Evolutionary conservation across 257 asterid genomes (phyloP).

Genomic region (Orobanche coerulescens): DNA sequence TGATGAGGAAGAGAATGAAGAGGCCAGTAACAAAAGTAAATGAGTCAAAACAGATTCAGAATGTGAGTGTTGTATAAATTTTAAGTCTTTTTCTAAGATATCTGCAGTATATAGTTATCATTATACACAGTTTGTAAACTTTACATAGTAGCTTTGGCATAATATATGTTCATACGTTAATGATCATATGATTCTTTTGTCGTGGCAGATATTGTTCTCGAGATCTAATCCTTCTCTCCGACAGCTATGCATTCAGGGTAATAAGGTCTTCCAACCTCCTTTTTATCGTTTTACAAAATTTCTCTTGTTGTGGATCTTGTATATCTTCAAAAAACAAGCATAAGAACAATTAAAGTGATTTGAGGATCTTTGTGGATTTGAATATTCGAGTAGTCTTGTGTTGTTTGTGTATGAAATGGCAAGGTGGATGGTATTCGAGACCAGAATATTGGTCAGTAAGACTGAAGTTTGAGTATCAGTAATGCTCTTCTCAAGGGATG

Average conservation of each 20-base stretch:
- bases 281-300: not conserved
- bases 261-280: constrained; percentile 10
- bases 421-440: not conserved
- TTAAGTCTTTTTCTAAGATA: too few species aligned
- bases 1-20: constrained; percentile 30
- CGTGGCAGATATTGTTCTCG: constrained; percentile 72
- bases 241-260: constrained; percentile 23
- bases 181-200: not conserved
- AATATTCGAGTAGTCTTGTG: constrained; percentile 16
- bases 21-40: constrained; percentile 34
- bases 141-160: too few species aligned
- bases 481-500: constrained; percentile 9
- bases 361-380: constrained; percentile 16
- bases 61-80: constrained; percentile 67
- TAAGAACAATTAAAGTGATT: not conserved
- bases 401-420: not conserved
- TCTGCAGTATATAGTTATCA: too few species aligned
- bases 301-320: not conserved
- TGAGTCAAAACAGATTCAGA: constrained; percentile 89
- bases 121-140: too few species aligned
- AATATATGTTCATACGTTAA: not conserved
- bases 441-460: not conserved
- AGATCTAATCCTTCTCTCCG: constrained; percentile 38
- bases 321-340: not conserved
- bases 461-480: not conserved